These are phyloP conservation scores for Craterostigma plantagineum DNA, from an alignment of 257 asterid genomes.

Conservation along the genomic window DNA sequence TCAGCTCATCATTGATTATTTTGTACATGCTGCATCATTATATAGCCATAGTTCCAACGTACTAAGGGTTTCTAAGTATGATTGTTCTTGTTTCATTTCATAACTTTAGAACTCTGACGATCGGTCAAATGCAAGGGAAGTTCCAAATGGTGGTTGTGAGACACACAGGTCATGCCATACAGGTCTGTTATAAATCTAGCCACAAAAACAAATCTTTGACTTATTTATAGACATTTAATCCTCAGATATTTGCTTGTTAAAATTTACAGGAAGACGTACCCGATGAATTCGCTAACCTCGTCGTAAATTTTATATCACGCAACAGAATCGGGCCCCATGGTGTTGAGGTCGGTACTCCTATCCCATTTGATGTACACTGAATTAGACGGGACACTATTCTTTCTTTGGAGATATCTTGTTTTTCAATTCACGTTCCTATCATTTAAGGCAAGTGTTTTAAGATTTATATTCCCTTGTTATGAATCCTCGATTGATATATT, in stretches of 20 bases:
- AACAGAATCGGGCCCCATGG: constrained; percentile 75
- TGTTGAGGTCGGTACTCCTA: constrained; percentile 49
- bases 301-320: constrained; percentile 59
- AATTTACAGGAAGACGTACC: constrained; percentile 78
- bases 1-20: too few relatives aligned
- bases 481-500: neutral
- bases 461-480: neutral
- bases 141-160: constrained; percentile 92
- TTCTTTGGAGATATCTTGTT: too few relatives aligned
- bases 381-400: too few relatives aligned
- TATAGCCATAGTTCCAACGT: constrained; percentile 1
- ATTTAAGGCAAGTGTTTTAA: neutral
- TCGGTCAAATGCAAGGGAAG: constrained; percentile 98
- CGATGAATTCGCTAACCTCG: constrained; percentile 53
- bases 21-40: constrained; percentile 2
- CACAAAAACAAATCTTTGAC: neutral
- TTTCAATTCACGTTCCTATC: too few relatives aligned
- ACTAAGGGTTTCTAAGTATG: too few relatives aligned
- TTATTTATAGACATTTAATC: neutral
- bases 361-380: too few relatives aligned
- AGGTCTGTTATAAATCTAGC: constrained; percentile 25
- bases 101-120: constrained; percentile 66
- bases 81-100: constrained; percentile 2
- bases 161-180: constrained; percentile 95
- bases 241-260: constrained; percentile 6